Conservation (phyloP, 345 rosid species). For the Gossypium australe region DNA sequence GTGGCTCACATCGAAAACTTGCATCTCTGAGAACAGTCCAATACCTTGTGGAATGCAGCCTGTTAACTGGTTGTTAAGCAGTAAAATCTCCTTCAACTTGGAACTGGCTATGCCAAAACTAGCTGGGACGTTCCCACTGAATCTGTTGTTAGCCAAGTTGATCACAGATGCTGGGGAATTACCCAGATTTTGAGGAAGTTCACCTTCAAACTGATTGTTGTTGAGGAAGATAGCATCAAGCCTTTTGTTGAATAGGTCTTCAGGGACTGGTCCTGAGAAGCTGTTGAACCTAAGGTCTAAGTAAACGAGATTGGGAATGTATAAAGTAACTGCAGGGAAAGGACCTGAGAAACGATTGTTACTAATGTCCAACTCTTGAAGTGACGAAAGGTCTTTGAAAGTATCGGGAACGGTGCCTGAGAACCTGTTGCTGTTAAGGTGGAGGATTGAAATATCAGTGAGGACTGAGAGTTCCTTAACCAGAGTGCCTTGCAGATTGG, state of each 20-base stretch:
- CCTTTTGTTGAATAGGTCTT: constrained; percentile 57
- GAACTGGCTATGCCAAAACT: constrained; percentile 52
- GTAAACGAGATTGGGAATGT: constrained; percentile 66
- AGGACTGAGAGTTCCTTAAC: constrained; percentile 59
- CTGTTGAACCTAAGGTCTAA: constrained; percentile 80
- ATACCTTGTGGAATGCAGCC: constrained; percentile 85
- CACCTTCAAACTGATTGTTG: constrained; percentile 58
- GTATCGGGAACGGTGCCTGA: constrained; percentile 56
- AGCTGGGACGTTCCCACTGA: constrained; percentile 67
- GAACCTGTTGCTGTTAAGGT: constrained; percentile 84
- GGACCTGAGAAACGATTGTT: constrained; percentile 68
- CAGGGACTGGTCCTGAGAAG: constrained; percentile 70
- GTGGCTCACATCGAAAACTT: constrained; percentile 74
- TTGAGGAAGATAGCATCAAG: constrained; percentile 87
- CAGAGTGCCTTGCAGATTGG: constrained; percentile 64
- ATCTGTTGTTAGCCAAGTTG: constrained; percentile 67
- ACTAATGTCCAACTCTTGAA: constrained; percentile 82
- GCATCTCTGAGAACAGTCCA: constrained; percentile 56
- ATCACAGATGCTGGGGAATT: constrained; percentile 83
- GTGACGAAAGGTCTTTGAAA: constrained; percentile 50
- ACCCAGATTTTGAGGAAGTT: constrained; percentile 63
- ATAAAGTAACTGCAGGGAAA: constrained; percentile 51
- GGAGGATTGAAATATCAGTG: constrained; percentile 57
- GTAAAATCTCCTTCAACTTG: constrained; percentile 59
- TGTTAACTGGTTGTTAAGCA: constrained; percentile 71